Percentiles rank a stretch among this genome's conserved stretches.
phyloP scores from a whole-genome alignment of 2,329 filamentous ascomycete genomes.

The Xylariaceae sp. region DNA sequence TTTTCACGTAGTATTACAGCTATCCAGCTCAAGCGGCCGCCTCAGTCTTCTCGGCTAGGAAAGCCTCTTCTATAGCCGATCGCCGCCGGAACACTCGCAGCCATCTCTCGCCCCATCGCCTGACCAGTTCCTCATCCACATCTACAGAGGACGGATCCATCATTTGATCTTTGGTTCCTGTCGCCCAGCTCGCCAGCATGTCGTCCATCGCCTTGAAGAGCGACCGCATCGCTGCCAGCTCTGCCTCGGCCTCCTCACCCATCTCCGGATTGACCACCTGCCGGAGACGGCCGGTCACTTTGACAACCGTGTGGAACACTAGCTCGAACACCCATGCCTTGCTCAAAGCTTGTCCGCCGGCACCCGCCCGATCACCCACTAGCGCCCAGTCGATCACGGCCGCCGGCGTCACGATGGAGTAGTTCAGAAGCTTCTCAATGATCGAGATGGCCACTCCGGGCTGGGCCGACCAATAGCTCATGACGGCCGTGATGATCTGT shows the following conservation, averaged over 20 bases:
- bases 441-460: constrained; percentile 89
- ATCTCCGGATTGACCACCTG: constrained; percentile 68
- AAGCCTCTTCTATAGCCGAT: constrained; percentile 77
- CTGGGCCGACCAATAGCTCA: constrained; percentile 90
- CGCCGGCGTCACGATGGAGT: constrained; percentile 83
- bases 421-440: constrained; percentile 95
- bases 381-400: constrained; percentile 90
- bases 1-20: no score
- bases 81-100: constrained; percentile 77
- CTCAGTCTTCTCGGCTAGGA: constrained; percentile 28
- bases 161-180: constrained; percentile 68
- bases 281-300: constrained; percentile 81
- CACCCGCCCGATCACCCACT: constrained; percentile 46
- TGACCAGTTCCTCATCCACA: constrained; percentile 63
- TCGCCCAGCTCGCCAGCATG: constrained; percentile 66
- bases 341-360: constrained; percentile 64
- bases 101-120: constrained; percentile 83
- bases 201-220: constrained; percentile 82
- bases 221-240: constrained; percentile 70
- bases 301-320: constrained; percentile 80
- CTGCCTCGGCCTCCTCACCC: constrained; percentile 50
- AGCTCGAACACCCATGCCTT: constrained; percentile 83
- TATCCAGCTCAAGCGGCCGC: no score
- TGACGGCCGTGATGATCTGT: constrained; percentile 87
- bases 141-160: constrained; percentile 55